Percentiles rank a stretch among this genome's conserved stretches.
phyloP scores from a whole-genome alignment of 2,329 filamentous ascomycete genomes.

The Verticillium dahliae region DNA sequence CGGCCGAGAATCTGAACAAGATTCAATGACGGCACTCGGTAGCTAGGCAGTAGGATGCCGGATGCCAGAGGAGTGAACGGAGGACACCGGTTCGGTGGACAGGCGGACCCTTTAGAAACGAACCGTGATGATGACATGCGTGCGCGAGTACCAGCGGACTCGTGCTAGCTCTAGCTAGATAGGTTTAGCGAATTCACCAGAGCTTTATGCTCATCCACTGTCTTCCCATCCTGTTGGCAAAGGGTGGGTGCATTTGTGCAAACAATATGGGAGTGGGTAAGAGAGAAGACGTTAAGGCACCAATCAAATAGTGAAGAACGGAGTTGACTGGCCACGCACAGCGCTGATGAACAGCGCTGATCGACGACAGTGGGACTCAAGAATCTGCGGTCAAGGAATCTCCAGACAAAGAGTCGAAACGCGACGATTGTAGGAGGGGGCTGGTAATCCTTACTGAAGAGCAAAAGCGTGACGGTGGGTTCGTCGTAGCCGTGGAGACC shows the following conservation, averaged over 20 bases:
- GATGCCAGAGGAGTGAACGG: not conserved
- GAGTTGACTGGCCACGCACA: too few species aligned
- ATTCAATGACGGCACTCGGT: not conserved
- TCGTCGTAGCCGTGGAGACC: not conserved
- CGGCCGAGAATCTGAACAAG: not conserved
- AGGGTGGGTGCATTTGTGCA: too few species aligned
- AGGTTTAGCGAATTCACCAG: not conserved
- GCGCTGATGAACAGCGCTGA: too few species aligned
- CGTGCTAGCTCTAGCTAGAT: not conserved
- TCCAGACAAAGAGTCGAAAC: not conserved
- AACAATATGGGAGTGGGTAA: too few species aligned
- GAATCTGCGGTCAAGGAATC: not conserved
- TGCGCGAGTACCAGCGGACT: not conserved
- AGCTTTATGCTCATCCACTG: not conserved
- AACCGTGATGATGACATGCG: not conserved
- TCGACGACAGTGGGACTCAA: too few species aligned
- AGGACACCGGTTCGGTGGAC: not conserved
- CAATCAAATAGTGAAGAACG: too few species aligned
- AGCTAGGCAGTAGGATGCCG: not conserved
- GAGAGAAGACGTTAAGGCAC: too few species aligned
- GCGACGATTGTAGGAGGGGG: not conserved
- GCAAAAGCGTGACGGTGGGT: not conserved
- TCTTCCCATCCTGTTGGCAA: too few species aligned
- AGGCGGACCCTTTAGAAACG: not conserved
- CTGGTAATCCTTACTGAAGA: not conserved